Percentiles rank a stretch among this genome's conserved stretches.
Conservation (phyloP, 2,329 filamentous ascomycete species). For the Sclerotinia glacialis region DNA sequence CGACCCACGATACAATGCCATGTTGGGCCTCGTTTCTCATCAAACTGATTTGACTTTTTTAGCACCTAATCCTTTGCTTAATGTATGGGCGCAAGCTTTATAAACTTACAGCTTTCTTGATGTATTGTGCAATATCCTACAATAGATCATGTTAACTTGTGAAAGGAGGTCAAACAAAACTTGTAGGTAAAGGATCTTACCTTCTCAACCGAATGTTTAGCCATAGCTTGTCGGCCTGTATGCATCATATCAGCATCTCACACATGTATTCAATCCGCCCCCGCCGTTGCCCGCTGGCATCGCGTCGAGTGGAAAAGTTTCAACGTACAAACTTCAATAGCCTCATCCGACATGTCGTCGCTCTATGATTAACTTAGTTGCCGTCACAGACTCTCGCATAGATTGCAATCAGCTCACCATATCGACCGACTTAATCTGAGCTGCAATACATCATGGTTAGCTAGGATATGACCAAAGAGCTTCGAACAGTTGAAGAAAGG, state of each 20-base stretch:
- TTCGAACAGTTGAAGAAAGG: background rate
- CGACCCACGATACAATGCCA: conserved; percentile 99
- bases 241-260: conserved; percentile 17
- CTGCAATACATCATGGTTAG: conserved; percentile 48
- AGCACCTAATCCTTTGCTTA: background rate
- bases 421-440: conserved; percentile 95
- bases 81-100: background rate
- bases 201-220: conserved; percentile 71
- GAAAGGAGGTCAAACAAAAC: conserved; percentile 8
- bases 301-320: background rate
- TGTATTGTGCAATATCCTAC: conserved; percentile 91
- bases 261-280: background rate
- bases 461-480: background rate
- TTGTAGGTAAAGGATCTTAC: conserved; percentile 41
- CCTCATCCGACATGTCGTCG: conserved; percentile 95
- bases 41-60: conserved; percentile 66
- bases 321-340: conserved; percentile 86
- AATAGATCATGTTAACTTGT: conserved; percentile 25
- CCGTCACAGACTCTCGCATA: conserved; percentile 4
- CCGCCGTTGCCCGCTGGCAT: conserved; percentile 51
- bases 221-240: conserved; percentile 68
- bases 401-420: conserved; percentile 66
- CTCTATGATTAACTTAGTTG: conserved; percentile 56
- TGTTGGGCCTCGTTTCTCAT: conserved; percentile 93
- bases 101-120: conserved; percentile 78